A percentile compares a stretch with the other conserved stretches of the same genome.
Evolutionary conservation across 352 stramenopile species (phyloP).

Genomic region (Stramenopiles sp.): DNA sequence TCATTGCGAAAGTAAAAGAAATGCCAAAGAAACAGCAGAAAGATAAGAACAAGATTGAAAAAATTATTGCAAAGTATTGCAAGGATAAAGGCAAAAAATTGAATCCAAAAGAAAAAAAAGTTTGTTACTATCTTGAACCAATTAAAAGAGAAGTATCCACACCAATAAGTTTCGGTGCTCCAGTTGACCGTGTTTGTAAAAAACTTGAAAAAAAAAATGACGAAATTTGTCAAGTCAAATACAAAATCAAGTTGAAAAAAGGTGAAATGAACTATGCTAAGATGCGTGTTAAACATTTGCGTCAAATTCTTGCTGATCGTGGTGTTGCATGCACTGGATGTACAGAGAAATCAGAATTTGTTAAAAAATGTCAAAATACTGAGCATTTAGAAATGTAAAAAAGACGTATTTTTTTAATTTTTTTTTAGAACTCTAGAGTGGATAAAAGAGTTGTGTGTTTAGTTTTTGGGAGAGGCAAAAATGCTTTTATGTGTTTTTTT

Average conservation of each 20-base stretch:
- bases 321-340: slow-evolving; percentile 73
- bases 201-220: slow-evolving; percentile 74
- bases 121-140: slow-evolving; percentile 77
- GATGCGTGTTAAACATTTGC: slow-evolving; percentile 79
- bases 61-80: neutral
- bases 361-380: slow-evolving; percentile 74
- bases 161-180: slow-evolving; percentile 70
- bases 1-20: neutral
- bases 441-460: too few relatives aligned
- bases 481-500: too few relatives aligned
- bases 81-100: neutral
- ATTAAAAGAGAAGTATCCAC: slow-evolving; percentile 77
- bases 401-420: too few relatives aligned
- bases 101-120: slow-evolving; percentile 30
- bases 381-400: slow-evolving; percentile 38
- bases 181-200: slow-evolving; percentile 76
- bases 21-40: neutral
- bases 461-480: too few relatives aligned
- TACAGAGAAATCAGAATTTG: slow-evolving; percentile 80
- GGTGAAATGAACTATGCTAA: slow-evolving; percentile 78
- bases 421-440: too few relatives aligned
- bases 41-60: neutral
- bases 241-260: slow-evolving; percentile 58
- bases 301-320: slow-evolving; percentile 70
- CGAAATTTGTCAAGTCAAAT: slow-evolving; percentile 24